Conservation (phyloP, 805 yeast species). For the Saccharomycopsis sp. region DNA sequence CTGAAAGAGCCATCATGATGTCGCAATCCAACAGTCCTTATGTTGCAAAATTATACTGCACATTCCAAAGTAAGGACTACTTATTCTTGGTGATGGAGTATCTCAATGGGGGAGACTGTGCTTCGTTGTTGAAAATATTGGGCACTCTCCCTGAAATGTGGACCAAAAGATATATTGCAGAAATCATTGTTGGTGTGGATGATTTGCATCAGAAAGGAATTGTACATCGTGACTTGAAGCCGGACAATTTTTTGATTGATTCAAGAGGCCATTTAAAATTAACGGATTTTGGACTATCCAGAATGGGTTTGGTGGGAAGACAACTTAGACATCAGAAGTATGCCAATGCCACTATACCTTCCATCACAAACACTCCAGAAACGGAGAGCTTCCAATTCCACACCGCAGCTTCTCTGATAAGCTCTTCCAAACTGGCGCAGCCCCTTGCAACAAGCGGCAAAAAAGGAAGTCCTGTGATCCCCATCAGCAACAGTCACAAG, state of each 20-base stretch:
- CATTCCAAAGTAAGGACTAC: constrained; percentile 83
- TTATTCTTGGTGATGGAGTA: constrained; percentile 94
- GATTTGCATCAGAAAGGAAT: constrained; percentile 84
- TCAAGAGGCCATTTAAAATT: constrained; percentile 80
- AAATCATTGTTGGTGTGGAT: constrained; percentile 81
- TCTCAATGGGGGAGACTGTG: constrained; percentile 91
- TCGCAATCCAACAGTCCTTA: constrained; percentile 88
- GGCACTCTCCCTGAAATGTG: constrained; percentile 81
- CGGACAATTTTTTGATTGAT: constrained; percentile 87
- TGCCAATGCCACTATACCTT: neutral
- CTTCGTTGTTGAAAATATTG: constrained; percentile 71
- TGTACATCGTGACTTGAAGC: constrained; percentile 91
- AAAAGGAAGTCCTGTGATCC: constrained; percentile 12
- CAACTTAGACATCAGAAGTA: constrained; percentile 36
- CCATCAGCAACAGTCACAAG: constrained; percentile 15
- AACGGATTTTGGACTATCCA: constrained; percentile 90
- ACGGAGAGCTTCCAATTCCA: no score
- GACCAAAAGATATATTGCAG: constrained; percentile 81
- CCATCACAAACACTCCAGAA: no score
- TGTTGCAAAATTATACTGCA: constrained; percentile 80
- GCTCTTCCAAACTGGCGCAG: no score
- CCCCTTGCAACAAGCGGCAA: constrained; percentile 2
- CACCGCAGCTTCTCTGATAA: no score
- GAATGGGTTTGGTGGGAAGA: constrained; percentile 81
- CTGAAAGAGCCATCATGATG: constrained; percentile 98